Evolutionary conservation across 1,284 basidiomycete genomes (phyloP).

Genomic region (Entoloma clypeatum): DNA sequence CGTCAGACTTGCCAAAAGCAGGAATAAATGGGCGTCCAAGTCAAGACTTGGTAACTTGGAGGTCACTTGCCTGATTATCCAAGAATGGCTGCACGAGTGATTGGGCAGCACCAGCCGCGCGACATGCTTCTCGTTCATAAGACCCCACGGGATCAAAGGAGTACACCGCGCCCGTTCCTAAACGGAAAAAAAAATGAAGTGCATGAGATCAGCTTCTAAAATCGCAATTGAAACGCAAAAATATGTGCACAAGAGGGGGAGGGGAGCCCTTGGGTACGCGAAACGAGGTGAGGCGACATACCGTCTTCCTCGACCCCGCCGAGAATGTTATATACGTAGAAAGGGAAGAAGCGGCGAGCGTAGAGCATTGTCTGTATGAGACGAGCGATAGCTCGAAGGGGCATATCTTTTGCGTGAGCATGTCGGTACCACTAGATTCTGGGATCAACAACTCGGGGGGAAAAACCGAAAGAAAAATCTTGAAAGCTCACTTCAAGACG

Average conservation of each 20-base stretch:
- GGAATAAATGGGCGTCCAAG: slow-evolving; percentile 14
- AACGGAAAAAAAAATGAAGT: slow-evolving; percentile 14
- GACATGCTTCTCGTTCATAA: slow-evolving; percentile 92
- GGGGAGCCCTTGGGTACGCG: too few relatives aligned
- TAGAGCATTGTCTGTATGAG: slow-evolving; percentile 97
- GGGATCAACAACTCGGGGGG: slow-evolving; percentile 11
- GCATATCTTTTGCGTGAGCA: slow-evolving; percentile 92
- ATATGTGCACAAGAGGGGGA: slow-evolving; percentile 12
- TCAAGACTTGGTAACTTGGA: slow-evolving; percentile 21
- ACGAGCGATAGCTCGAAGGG: slow-evolving; percentile 86
- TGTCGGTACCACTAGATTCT: slow-evolving; percentile 84
- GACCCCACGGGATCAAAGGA: slow-evolving; percentile 96
- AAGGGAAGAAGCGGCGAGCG: slow-evolving; percentile 91
- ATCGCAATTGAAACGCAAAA: slow-evolving; percentile 6
- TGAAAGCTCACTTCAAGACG: slow-evolving; percentile 71
- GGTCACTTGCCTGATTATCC: slow-evolving; percentile 81
- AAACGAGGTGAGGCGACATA: slow-evolving; percentile 38
- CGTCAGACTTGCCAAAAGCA: slow-evolving; percentile 22
- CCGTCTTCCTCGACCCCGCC: slow-evolving; percentile 94
- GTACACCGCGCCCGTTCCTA: slow-evolving; percentile 92
- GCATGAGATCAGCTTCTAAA: slow-evolving; percentile 13
- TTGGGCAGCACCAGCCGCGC: slow-evolving; percentile 90
- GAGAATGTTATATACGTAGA: slow-evolving; percentile 94
- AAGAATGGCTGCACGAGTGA: slow-evolving; percentile 91
- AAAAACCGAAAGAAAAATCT: slow-evolving; percentile 11